Evolutionary conservation across 257 asterid genomes (phyloP).

Genomic region (Solanum gandarillasii): DNA sequence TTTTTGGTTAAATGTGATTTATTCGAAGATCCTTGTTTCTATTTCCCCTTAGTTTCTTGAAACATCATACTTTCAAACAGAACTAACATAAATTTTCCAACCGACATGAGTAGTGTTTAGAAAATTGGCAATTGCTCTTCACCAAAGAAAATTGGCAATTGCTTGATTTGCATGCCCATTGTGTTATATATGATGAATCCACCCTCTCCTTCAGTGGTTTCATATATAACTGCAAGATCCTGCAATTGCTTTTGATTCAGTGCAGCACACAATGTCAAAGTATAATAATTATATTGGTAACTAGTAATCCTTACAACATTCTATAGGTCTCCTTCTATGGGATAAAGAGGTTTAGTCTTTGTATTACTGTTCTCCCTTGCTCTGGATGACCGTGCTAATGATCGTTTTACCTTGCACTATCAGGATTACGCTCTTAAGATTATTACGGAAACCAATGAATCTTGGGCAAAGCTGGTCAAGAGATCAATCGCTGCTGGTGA

Average conservation of each 20-base stretch:
- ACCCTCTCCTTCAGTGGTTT: not conserved
- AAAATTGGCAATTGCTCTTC: not conserved
- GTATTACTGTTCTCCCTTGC: not conserved
- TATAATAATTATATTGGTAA: not conserved
- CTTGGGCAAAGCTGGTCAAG: constrained; percentile 93
- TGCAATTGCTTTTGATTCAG: not conserved
- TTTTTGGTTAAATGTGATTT: not conserved
- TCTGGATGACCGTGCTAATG: not conserved
- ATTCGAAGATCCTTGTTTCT: not conserved
- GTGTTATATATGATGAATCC: not conserved
- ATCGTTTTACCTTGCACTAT: not conserved
- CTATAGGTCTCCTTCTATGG: not conserved
- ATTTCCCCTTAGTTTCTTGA: not conserved
- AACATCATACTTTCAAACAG: not conserved
- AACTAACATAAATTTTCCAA: not conserved
- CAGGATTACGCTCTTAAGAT: constrained; percentile 92
- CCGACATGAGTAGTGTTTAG: not conserved
- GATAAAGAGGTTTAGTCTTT: not conserved
- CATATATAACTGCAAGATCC: not conserved
- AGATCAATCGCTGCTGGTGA: constrained; percentile 82
- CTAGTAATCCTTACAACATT: not conserved
- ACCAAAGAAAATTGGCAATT: not conserved
- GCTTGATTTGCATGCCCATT: not conserved
- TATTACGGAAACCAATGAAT: constrained; percentile 71
- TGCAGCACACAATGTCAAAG: not conserved